These are phyloP conservation scores for Soucietia sequanensis DNA, from an alignment of 805 yeast genomes.

Conservation along the genomic window DNA sequence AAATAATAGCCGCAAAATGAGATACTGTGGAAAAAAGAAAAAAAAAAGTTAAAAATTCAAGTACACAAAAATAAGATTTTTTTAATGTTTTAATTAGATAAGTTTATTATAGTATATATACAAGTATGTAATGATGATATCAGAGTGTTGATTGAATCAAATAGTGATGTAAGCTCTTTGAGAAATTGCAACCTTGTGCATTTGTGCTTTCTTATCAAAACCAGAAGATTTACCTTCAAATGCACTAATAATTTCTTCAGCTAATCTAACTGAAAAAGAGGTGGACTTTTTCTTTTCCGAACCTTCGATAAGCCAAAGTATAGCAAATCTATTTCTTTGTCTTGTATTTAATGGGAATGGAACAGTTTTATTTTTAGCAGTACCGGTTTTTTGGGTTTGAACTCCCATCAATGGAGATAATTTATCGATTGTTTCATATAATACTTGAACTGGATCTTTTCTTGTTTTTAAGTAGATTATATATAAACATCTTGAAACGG, in stretches of 20 bases:
- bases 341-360: conserved; percentile 82
- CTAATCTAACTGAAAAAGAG: conserved; percentile 82
- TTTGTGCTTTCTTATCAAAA: conserved; percentile 75
- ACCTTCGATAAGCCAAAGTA: conserved; percentile 87
- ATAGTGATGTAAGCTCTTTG: conserved; percentile 76
- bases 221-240: conserved; percentile 77
- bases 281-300: conserved; percentile 74
- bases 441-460: conserved; percentile 73
- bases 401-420: conserved; percentile 84
- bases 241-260: conserved; percentile 84
- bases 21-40: conserved; percentile 7
- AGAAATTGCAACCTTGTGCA: conserved; percentile 84
- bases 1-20: no score
- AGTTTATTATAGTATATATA: conserved; percentile 10
- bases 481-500: conserved; percentile 75
- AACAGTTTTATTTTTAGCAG: conserved; percentile 75
- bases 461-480: conserved; percentile 70
- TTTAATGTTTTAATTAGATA: no score
- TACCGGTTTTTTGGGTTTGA: conserved; percentile 75
- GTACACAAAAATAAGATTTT: no score
- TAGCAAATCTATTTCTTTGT: conserved; percentile 84
- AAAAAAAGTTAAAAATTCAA: background rate
- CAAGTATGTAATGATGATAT: conserved; percentile 9
- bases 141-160: conserved; percentile 9
- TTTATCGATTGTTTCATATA: conserved; percentile 72